Evolutionary conservation across 768 basidiomycete species (phyloP).

Genomic region (Lactarius tabidus): DNA sequence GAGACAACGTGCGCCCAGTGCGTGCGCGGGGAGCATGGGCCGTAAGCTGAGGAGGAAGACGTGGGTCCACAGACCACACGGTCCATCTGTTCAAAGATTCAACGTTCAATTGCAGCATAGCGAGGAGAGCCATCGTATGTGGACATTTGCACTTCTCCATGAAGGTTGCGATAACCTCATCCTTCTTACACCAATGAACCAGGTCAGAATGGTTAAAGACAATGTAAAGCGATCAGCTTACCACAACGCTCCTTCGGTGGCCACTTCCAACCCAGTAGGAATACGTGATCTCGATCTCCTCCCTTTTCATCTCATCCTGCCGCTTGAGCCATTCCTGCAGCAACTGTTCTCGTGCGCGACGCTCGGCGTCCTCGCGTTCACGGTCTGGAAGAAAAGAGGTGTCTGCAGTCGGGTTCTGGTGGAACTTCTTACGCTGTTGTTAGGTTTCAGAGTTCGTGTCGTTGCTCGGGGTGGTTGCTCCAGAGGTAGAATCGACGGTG

Average conservation of each 20-base stretch:
- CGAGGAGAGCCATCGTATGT: no score
- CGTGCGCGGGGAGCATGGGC: no score
- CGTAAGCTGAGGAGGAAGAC: no score
- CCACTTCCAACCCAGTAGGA: conserved; percentile 99
- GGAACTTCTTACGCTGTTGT: conserved; percentile 71
- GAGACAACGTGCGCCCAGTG: no score
- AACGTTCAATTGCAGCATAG: no score
- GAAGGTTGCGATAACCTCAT: conserved; percentile 82
- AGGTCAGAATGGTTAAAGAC: conserved; percentile 21
- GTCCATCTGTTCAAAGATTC: no score
- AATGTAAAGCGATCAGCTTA: conserved; percentile 40
- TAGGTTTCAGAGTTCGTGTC: conserved; percentile 41
- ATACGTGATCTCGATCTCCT: conserved; percentile 87
- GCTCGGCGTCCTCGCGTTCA: conserved; percentile 90
- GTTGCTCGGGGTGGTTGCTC: conserved; percentile 35
- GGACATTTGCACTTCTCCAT: conserved; percentile 96
- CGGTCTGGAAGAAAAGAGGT: conserved; percentile 98
- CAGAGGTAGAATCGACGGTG: conserved; percentile 39
- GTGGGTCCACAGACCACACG: no score
- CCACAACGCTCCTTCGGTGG: conserved; percentile 86
- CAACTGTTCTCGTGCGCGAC: conserved; percentile 81
- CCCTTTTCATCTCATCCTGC: conserved; percentile 63
- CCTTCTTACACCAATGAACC: conserved; percentile 87
- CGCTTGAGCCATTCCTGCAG: conserved; percentile 82
- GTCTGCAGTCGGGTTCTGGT: conserved; percentile 95